Percentiles rank a stretch among this genome's conserved stretches.
Evolutionary conservation across 2,329 filamentous ascomycete species (phyloP).

Genomic region (Coniochaeta prunicola): DNA sequence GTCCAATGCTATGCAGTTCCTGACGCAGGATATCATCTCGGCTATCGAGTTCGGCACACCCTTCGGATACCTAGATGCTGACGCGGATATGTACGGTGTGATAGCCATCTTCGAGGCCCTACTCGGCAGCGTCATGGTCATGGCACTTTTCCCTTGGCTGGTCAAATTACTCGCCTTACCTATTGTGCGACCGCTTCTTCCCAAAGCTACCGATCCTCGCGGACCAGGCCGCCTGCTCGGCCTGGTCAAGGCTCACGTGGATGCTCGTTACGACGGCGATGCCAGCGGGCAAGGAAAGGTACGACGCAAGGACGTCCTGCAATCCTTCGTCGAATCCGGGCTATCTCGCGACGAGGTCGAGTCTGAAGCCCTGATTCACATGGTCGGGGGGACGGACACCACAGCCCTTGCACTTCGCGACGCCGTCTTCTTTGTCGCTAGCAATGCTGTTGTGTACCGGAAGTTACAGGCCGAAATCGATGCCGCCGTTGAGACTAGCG

Average conservation of each 20-base stretch:
- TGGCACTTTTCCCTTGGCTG: conserved; percentile 7
- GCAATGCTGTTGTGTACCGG: conserved; percentile 2
- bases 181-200: conserved; percentile 5
- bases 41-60: conserved; percentile 34
- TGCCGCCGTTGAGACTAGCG: neutral
- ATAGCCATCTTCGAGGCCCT: conserved; percentile 25
- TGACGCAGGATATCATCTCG: conserved; percentile 40
- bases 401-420: conserved; percentile 8
- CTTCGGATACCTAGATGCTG: conserved; percentile 36
- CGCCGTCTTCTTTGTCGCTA: conserved; percentile 7
- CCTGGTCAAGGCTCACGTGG: conserved; percentile 11
- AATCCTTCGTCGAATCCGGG: conserved; percentile 7
- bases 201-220: conserved; percentile 7
- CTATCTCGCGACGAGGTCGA: conserved; percentile 7
- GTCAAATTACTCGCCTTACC: conserved; percentile 5
- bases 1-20: conserved; percentile 31
- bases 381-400: conserved; percentile 11
- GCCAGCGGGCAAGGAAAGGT: neutral
- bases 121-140: conserved; percentile 8
- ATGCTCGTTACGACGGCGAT: conserved; percentile 7
- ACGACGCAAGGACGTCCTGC: conserved; percentile 8
- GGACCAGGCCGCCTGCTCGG: conserved; percentile 11
- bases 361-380: conserved; percentile 8
- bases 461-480: conserved; percentile 10
- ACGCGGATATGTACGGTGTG: conserved; percentile 32